Percentiles rank a stretch among this genome's conserved stretches.
phyloP scores from a whole-genome alignment of 192 early-diverging fungal species.

The Umbelopsis isabellina region DNA sequence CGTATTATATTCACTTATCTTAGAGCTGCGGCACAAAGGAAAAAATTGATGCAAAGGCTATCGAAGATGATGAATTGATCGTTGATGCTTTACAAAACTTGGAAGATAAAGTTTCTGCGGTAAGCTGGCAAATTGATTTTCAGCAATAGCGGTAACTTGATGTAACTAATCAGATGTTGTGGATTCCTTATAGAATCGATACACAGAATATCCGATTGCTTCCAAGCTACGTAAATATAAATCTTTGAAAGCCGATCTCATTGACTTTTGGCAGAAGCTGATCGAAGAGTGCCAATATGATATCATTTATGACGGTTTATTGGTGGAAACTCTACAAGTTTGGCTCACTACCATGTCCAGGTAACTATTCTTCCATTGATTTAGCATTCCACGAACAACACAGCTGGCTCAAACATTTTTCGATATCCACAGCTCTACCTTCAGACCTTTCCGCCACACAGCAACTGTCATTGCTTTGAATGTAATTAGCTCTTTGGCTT shows the following conservation, averaged over 20 bases:
- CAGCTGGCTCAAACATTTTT: too few relatives aligned
- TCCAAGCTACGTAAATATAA: slow-evolving; percentile 68
- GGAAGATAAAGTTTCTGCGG: slow-evolving; percentile 62
- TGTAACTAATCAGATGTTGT: neutral
- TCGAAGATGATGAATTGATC: slow-evolving; percentile 61
- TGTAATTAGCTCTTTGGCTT: slow-evolving; percentile 67
- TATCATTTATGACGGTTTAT: slow-evolving; percentile 62
- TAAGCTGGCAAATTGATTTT: slow-evolving; percentile 28
- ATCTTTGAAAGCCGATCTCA: slow-evolving; percentile 66
- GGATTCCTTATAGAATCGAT: slow-evolving; percentile 22
- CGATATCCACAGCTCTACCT: slow-evolving; percentile 60
- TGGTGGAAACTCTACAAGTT: slow-evolving; percentile 60
- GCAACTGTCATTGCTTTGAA: slow-evolving; percentile 73
- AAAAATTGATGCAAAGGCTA: slow-evolving; percentile 39
- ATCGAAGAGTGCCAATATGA: slow-evolving; percentile 62
- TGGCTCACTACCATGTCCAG: slow-evolving; percentile 73
- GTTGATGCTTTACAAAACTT: slow-evolving; percentile 60
- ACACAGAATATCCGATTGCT: slow-evolving; percentile 78
- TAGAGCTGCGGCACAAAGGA: slow-evolving; percentile 63
- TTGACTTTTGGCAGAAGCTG: slow-evolving; percentile 68
- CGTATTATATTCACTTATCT: neutral
- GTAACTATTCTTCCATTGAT: slow-evolving; percentile 29
- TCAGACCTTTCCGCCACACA: slow-evolving; percentile 91
- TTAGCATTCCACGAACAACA: neutral
- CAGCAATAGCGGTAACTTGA: neutral